These are phyloP conservation scores for Arthroderma uncinatum DNA, from an alignment of 2,329 filamentous ascomycete genomes.

Conservation along the genomic window DNA sequence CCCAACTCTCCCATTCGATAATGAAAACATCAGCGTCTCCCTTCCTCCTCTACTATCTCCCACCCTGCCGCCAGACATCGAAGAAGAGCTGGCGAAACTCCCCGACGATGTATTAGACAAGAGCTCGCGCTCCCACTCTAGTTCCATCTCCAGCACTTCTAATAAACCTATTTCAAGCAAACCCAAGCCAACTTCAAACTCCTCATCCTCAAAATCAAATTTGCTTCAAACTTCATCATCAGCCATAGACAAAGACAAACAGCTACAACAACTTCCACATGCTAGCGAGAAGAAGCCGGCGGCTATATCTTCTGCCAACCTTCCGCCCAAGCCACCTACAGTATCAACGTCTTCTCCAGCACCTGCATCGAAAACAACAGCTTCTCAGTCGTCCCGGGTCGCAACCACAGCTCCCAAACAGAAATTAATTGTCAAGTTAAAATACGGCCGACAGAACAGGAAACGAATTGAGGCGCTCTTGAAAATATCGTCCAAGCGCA, in stretches of 20 bases:
- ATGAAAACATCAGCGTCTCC: conserved; percentile 23
- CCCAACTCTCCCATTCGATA: conserved; percentile 30
- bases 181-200: conserved; percentile 4
- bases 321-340: background rate
- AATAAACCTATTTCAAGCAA: conserved; percentile 9
- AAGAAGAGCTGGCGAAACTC: conserved; percentile 40
- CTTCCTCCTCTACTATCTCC: conserved; percentile 48
- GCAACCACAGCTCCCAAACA: conserved; percentile 12
- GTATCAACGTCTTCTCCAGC: background rate
- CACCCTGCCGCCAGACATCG: conserved; percentile 45
- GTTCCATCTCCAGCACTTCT: conserved; percentile 14
- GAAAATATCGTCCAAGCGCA: conserved; percentile 33
- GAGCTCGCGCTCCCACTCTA: conserved; percentile 13
- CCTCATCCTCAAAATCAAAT: conserved; percentile 2
- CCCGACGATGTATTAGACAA: conserved; percentile 21
- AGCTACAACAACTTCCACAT: background rate
- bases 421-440: conserved; percentile 39
- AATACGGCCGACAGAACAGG: conserved; percentile 41
- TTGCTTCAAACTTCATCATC: background rate
- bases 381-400: conserved; percentile 5
- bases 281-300: conserved; percentile 8
- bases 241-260: background rate
- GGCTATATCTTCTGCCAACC: background rate
- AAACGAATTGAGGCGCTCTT: conserved; percentile 39
- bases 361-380: background rate